Evolutionary conservation across 2,329 filamentous ascomycete genomes (phyloP).

Genomic region (Peltaster fructicola): DNA sequence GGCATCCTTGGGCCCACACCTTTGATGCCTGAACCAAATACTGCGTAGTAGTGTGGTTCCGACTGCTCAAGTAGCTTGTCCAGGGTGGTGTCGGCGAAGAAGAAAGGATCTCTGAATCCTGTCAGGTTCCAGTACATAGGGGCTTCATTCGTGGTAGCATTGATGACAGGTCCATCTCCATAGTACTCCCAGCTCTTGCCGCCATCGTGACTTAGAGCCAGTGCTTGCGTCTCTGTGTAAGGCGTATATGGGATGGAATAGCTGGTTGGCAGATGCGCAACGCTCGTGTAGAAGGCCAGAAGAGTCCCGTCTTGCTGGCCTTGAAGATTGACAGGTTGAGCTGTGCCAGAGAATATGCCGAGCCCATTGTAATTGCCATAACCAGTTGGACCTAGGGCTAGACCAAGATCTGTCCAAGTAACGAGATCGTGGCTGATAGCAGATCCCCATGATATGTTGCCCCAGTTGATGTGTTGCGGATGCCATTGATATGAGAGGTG

Average conservation of each 20-base stretch:
- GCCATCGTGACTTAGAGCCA: conserved; percentile 28
- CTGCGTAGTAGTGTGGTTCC: conserved; percentile 29
- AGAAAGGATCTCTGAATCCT: conserved; percentile 23
- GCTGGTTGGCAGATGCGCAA: conserved; percentile 27
- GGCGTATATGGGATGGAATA: conserved; percentile 27
- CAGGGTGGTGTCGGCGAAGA: conserved; percentile 22
- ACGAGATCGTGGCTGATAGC: conserved; percentile 33
- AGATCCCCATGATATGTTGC: conserved; percentile 34
- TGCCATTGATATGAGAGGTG: conserved; percentile 38
- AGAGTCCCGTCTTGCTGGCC: conserved; percentile 30
- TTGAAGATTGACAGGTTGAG: conserved; percentile 29
- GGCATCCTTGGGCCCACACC: conserved; percentile 29
- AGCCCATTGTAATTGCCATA: conserved; percentile 30
- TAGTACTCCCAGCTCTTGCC: conserved; percentile 31
- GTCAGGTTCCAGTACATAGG: conserved; percentile 30
- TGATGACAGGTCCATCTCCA: conserved; percentile 28
- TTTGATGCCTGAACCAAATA: conserved; percentile 30
- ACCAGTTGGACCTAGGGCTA: conserved; percentile 23
- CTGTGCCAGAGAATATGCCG: conserved; percentile 36
- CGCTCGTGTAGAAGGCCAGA: conserved; percentile 30
- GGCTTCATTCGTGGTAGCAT: conserved; percentile 15
- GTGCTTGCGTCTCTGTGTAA: conserved; percentile 28
- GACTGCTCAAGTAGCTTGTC: conserved; percentile 23
- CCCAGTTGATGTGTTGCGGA: conserved; percentile 30
- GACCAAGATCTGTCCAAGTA: conserved; percentile 23